Base-by-base conservation (phyloP, 1,284 basidiomycete species). In the Leccinum fuscescens region DNA sequence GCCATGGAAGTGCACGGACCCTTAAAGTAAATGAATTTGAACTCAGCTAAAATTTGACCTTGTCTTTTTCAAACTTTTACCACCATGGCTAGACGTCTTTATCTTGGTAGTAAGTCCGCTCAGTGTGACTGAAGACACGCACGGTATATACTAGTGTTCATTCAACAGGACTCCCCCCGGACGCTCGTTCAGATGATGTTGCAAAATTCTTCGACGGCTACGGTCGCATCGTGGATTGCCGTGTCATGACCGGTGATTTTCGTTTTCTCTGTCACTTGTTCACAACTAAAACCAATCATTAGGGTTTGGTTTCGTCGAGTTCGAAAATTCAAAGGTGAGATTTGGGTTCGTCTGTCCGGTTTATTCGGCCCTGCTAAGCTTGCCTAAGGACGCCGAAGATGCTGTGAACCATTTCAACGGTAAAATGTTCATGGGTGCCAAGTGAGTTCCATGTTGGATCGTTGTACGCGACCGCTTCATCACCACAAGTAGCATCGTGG, bases 281-380 rank as follows among this genome's bases (percentile, higher is more conserved):
- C 20, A 3, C 14, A 6, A 29, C 57, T 65, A 22, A 74, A 27
- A 49, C 49, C 59, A 57, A 58, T 44, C 55, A 8, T 58, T 37
- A 73, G 92, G 92, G 50, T 98, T 96, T 71, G 95, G 94, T 55
- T 98, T 98, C 72, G 86, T 97, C 68, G 95, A 97, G 77, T 97
- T 95, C 69, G 94, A 95, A 74, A 90, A 79, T 68, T 77, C 86
- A 33, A 88, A 90, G 77, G 92, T 85, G 70, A 92, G 92, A 48
- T 97, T 96, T 70, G 95, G 94, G 55, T 97, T 98, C 72, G 86
- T 44, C 42, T 44, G 17, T 44, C 6, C 17, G 9, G 20, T 35
- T 27, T 50, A 17, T 57, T 37, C 50, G 5, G 50, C 15, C n/a
- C 46, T 31, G 50, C 58, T 59, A 17, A 62, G 50, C 53, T 55